Base-by-base conservation (phyloP, 805 yeast species). In the Wickerhamomyces strasburgensis region DNA sequence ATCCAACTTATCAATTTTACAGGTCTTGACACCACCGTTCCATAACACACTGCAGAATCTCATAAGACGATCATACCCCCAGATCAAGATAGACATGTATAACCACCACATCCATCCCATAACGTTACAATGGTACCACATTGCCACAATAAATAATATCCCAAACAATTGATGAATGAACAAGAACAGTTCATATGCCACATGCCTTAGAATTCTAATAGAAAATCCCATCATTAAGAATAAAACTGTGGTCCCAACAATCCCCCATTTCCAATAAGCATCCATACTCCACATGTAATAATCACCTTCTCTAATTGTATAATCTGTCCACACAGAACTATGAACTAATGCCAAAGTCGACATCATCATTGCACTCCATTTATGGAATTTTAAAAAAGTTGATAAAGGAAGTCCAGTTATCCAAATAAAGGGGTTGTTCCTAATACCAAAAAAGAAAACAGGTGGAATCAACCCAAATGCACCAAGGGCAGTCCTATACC, bases 341-440 rank as follows among this genome's bases (percentile, higher is more conserved):
- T 84, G 93, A 14, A 80, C 61, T 24, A 78, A 47, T 6, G 70
- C 68, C 37, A 75, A 58, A n/a, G 73, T 46, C 7, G 70, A 60
- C 47, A 69, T 61, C 0, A 70, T 62, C 45, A 80, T 64, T 1
- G 84, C 81, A 31, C 70, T 58, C 83, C 85, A 78, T 55, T 70
- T 78, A 59, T 86, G 95, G 51, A 72, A 73, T 19, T 66, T 60
- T 48, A 75, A 66, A 60, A 84, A 83, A 2, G 81, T 68, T 11
- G 78, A 61, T 11, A 49, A 23, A 0, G 77, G 57, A 65, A 84
- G 68, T 3, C 89, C 86, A 1, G 88, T 72, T 5, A 80, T 37
- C 52, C 61, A 63, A 43, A 73, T 70, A 51, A 84, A 64, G 15
- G 85, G 75, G 51, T 82, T 84, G 56, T 84, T 85, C 49, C 93